Conservation (phyloP, 2,329 filamentous ascomycete species). For the Microdochium trichocladiopsis region DNA sequence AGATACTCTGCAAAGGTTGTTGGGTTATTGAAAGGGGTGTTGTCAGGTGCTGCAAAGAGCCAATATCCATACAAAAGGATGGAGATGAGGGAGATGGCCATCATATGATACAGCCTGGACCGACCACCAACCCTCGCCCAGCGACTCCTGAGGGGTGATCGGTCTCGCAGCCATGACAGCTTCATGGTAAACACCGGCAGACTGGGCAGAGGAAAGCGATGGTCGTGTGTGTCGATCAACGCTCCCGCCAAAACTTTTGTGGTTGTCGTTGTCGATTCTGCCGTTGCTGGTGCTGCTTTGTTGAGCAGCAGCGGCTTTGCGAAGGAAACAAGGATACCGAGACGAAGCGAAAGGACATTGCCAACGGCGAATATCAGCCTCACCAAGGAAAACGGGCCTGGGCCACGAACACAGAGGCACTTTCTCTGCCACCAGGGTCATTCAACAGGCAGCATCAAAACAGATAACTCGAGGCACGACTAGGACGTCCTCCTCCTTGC, state of each 20-base stretch:
- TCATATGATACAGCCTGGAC: neutral
- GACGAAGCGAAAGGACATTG: too few relatives aligned
- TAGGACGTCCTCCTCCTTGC: too few relatives aligned
- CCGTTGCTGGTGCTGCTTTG: too few relatives aligned
- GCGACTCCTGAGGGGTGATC: neutral
- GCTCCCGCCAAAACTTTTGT: neutral
- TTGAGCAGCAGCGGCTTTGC: too few relatives aligned
- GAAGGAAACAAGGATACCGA: too few relatives aligned
- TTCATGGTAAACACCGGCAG: neutral
- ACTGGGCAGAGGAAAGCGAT: neutral
- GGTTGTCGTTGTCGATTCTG: neutral
- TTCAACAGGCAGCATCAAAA: too few relatives aligned
- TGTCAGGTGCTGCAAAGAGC: neutral
- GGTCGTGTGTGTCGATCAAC: neutral
- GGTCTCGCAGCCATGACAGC: neutral
- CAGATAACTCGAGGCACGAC: too few relatives aligned
- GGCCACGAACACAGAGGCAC: too few relatives aligned
- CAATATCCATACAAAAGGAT: neutral
- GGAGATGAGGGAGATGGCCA: neutral
- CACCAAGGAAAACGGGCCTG: too few relatives aligned
- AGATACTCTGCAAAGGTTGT: neutral
- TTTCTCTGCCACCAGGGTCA: too few relatives aligned
- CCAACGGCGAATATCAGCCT: too few relatives aligned
- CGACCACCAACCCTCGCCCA: neutral
- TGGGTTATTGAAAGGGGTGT: neutral